Percentiles rank a stretch among this genome's conserved stretches.
phyloP scores from a whole-genome alignment of 2,329 filamentous ascomycete genomes.

The Lecanicillium sp. region DNA sequence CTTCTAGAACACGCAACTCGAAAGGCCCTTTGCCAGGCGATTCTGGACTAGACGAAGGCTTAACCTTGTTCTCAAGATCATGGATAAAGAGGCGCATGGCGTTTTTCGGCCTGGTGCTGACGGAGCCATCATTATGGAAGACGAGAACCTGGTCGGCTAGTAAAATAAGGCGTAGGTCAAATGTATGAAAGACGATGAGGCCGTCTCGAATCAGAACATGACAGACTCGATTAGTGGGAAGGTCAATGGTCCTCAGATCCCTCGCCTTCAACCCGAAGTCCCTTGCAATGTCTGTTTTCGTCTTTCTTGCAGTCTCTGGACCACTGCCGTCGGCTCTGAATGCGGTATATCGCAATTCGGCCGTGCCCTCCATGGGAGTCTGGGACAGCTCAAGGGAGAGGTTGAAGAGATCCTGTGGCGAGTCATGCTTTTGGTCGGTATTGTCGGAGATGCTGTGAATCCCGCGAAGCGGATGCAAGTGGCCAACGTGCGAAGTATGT shows the following conservation, averaged over 20 bases:
- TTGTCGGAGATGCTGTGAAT: too few species aligned
- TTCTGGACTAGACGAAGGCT: conserved; percentile 2
- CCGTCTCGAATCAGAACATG: conserved; percentile 23
- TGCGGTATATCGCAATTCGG: too few species aligned
- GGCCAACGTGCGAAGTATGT: too few species aligned
- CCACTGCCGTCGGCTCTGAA: too few species aligned
- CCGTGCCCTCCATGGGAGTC: too few species aligned
- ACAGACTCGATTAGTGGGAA: conserved; percentile 22
- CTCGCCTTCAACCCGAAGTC: conserved; percentile 13
- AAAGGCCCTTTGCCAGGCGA: conserved; percentile 16
- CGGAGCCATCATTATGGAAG: conserved; percentile 14
- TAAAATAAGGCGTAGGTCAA: conserved; percentile 25
- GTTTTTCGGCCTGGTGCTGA: conserved; percentile 1
- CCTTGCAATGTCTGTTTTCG: conserved; percentile 9
- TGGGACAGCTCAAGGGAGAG: too few species aligned
- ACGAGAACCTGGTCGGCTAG: conserved; percentile 21
- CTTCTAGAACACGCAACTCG: conserved; percentile 25
- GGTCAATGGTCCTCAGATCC: conserved; percentile 24
- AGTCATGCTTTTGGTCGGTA: too few species aligned
- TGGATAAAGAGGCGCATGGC: conserved; percentile 14
- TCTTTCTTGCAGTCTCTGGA: too few species aligned
- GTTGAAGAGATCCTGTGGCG: too few species aligned
- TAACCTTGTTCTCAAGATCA: conserved; percentile 18
- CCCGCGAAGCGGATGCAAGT: too few species aligned
- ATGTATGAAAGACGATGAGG: conserved; percentile 24